These are phyloP conservation scores for Ligustrum vulgare DNA, from an alignment of 257 asterid genomes.

Conservation along the genomic window DNA sequence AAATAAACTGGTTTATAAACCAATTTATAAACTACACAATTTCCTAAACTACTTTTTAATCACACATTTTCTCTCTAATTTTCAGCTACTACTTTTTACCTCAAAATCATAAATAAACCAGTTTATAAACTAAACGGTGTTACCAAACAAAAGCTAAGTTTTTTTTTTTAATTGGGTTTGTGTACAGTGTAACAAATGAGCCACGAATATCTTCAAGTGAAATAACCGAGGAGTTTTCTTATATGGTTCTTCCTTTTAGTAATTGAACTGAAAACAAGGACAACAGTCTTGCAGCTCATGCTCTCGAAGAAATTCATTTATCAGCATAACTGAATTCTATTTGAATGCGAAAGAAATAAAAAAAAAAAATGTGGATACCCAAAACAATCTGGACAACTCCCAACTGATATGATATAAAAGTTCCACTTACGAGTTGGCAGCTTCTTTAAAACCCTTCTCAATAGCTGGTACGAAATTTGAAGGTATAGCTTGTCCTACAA, in stretches of 20 bases:
- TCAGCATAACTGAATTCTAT: neutral
- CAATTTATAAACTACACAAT: too few species aligned
- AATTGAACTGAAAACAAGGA: neutral
- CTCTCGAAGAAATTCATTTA: slow-evolving; percentile 13
- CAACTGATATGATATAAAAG: neutral
- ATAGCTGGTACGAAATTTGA: slow-evolving; percentile 92
- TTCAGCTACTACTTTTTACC: too few species aligned
- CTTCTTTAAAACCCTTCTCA: slow-evolving; percentile 97
- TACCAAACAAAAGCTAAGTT: too few species aligned
- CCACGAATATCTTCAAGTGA: neutral
- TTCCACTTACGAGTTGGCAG: slow-evolving; percentile 89
- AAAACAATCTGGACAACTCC: slow-evolving; percentile 9
- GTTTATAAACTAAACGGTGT: too few species aligned
- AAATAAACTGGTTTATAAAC: too few species aligned
- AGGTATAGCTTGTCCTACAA: slow-evolving; percentile 89
- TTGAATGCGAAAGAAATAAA: neutral
- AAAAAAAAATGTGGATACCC: neutral
- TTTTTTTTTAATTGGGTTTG: neutral
- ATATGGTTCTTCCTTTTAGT: neutral
- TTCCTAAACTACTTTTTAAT: too few species aligned
- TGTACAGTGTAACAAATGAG: neutral
- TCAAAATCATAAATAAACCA: too few species aligned
- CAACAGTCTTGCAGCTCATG: neutral
- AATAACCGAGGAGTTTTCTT: neutral
- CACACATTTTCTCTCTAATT: too few species aligned